Base-by-base conservation (phyloP, 2,329 filamentous ascomycete species). In the Neurospora sp. region DNA sequence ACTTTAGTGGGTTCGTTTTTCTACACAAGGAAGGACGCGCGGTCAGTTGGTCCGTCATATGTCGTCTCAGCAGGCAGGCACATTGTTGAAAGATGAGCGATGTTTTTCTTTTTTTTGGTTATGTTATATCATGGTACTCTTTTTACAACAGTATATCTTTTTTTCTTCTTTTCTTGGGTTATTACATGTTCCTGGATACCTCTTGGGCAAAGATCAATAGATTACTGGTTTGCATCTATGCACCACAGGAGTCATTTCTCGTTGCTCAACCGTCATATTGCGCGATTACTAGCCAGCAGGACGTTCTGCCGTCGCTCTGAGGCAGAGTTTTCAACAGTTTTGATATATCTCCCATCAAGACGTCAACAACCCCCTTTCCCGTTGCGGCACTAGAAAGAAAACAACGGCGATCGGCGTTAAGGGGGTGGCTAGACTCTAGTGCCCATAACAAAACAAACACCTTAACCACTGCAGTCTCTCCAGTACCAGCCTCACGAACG, bases 81-180 rank as follows among this genome's bases (percentile, higher is more conserved):
- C 19, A 57, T 57, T 57, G 46, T 68, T 17, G 37, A 68, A 62
- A 28, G 28, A 38, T 23, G 46, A 68, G 43, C 37, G 46, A 33
- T 68, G 46, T 68, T 65, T 65, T 68, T 36, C 1, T 28, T n/a
- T 39, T 40, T 67, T 46, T 67, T 67, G 12, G 38, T 43, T 67
- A 40, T 15, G 19, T 19, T n/a, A 39, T 37, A 68, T 37, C 12
- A 62, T 23, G 43, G 40, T 38, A 23, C 38, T 12, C 38, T 23
- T 68, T 57, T 28, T 23, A 52, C 46, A 39, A 33, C 41, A 39
- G 37, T 57, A 41, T 41, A 19, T n/a, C 39, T 23, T 4, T 38
- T 33, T 39, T 11, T 11, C 33, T 66, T 65, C 28, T 39, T 66
- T 65, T 28, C 17, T 39, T 39, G 37, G 46, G 46, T 46, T 43